A percentile compares a stretch with the other conserved stretches of the same genome.
Conservation (phyloP, 208 protist genomes). For the Herpetomonas tarakana region DNA sequence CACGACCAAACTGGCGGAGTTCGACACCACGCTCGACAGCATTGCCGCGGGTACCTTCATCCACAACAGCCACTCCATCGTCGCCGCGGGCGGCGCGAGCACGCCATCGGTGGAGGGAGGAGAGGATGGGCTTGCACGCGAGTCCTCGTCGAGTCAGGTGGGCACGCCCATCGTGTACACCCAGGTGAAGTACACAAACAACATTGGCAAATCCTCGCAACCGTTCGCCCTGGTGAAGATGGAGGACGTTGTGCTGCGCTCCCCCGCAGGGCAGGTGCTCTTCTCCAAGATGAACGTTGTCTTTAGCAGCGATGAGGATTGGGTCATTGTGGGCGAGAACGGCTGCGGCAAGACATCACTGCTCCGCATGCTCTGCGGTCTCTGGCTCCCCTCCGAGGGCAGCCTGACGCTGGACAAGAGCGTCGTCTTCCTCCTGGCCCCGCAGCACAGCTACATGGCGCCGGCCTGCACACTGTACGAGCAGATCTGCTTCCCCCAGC, state of each 20-base stretch:
- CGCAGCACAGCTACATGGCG: slow-evolving; percentile 83
- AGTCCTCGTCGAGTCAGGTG: slow-evolving; percentile 5
- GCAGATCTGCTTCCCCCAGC: slow-evolving; percentile 71
- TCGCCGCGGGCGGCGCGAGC: background rate
- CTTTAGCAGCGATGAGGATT: slow-evolving; percentile 68
- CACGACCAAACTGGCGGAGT: slow-evolving; percentile 68
- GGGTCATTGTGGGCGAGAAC: slow-evolving; percentile 83
- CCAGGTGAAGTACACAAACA: slow-evolving; percentile 15
- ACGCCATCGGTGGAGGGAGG: background rate
- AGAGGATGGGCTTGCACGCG: slow-evolving; percentile 4
- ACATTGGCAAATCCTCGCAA: background rate
- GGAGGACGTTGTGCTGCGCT: slow-evolving; percentile 51
- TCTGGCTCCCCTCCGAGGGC: slow-evolving; percentile 69
- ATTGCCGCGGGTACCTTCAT: slow-evolving; percentile 68
- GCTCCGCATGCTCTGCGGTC: slow-evolving; percentile 73
- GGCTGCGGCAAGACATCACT: slow-evolving; percentile 86
- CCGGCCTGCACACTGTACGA: slow-evolving; percentile 81
- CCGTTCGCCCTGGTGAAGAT: slow-evolving; percentile 46
- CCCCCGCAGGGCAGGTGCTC: slow-evolving; percentile 58
- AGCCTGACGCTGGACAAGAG: slow-evolving; percentile 33
- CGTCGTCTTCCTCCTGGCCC: slow-evolving; percentile 59
- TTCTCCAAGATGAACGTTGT: slow-evolving; percentile 49
- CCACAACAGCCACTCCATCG: slow-evolving; percentile 13
- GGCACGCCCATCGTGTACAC: slow-evolving; percentile 38
- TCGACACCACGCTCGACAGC: slow-evolving; percentile 72